Base-by-base conservation (phyloP, 306 rosid species). In the Ceratonia siliqua region DNA sequence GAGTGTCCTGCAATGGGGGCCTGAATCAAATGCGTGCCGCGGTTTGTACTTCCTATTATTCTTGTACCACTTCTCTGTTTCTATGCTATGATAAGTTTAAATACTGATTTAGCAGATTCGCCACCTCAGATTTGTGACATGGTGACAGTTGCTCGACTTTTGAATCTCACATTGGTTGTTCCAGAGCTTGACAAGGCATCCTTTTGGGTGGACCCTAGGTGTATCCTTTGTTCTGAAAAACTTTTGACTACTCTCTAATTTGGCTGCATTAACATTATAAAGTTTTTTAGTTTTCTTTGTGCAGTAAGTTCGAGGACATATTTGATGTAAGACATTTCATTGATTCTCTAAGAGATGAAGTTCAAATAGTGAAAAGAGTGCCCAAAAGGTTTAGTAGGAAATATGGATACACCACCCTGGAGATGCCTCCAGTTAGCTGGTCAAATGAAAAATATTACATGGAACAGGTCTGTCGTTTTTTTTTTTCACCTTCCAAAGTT, bases 11-110 rank as follows among this genome's bases (percentile, higher is more conserved):
- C 81, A 88, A 88, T 43, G 93, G 93, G 30, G 90, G 93, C 62
- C 81, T 88, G 83, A 88, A 88, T 80, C 93, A 88, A 84, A 88
- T 88, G 93, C 93, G 93, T 52, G 90, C 90, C 7, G 93, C 93
- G 80, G 93, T 88, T 64, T 57, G 93, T 81, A 62, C 73, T 22
- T 9, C 42, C 39, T 62, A 15, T 38, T 36, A 53, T 68, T 18
- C n/a, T 0, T 46, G 21, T 46, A 15, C 2, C 53, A 15, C 32
- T 68, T 54, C 39, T 28, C 25, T 43, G 2, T 17, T 69, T 58
- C 24, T 18, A 33, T 52, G 39, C 30, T 72, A 22, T 53, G 42
- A 36, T 5, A 15, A 20, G 42, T 52, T 65, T 38, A 54, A 69
- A 33, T 33, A 45, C 45, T 79, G 65, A 79, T 65, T 72, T 38